Percentiles rank a stretch among this genome's conserved stretches.
Evolutionary conservation across 1,139 yeast genomes (phyloP).

Genomic region (Candida mesenterica): DNA sequence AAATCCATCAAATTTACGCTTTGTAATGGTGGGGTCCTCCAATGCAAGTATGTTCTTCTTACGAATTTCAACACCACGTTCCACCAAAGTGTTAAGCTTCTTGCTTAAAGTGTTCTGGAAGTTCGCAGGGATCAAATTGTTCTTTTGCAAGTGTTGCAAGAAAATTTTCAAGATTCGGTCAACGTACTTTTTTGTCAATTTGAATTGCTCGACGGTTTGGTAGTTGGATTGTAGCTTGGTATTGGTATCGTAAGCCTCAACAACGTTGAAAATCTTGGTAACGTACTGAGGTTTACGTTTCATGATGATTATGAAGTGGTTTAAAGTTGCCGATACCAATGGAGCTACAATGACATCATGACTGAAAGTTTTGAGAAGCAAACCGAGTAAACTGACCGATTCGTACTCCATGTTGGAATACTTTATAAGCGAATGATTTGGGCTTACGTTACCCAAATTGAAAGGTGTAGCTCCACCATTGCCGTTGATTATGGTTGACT

Average conservation of each 20-base stretch:
- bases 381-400: slow-evolving; percentile 66
- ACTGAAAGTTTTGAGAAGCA: slow-evolving; percentile 54
- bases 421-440: slow-evolving; percentile 67
- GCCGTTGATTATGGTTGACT: slow-evolving; percentile 33
- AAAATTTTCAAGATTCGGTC: slow-evolving; percentile 42
- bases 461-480: slow-evolving; percentile 24
- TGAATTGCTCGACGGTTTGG: slow-evolving; percentile 43
- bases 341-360: slow-evolving; percentile 58
- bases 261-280: slow-evolving; percentile 39
- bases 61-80: slow-evolving; percentile 43
- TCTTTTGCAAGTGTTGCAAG: slow-evolving; percentile 34
- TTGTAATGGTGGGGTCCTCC: slow-evolving; percentile 32
- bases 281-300: slow-evolving; percentile 57
- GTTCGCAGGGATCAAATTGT: slow-evolving; percentile 34
- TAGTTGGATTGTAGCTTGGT: slow-evolving; percentile 45
- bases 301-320: slow-evolving; percentile 50
- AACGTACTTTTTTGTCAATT: slow-evolving; percentile 40
- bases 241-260: slow-evolving; percentile 36
- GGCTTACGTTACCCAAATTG: slow-evolving; percentile 58
- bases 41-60: slow-evolving; percentile 36
- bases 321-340: slow-evolving; percentile 53
- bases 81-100: slow-evolving; percentile 29
- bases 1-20: slow-evolving; percentile 40
- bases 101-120: slow-evolving; percentile 29
- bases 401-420: slow-evolving; percentile 61